These are phyloP conservation scores for Penicillium thymicola DNA, from an alignment of 2,329 filamentous ascomycete species.

Conservation along the genomic window DNA sequence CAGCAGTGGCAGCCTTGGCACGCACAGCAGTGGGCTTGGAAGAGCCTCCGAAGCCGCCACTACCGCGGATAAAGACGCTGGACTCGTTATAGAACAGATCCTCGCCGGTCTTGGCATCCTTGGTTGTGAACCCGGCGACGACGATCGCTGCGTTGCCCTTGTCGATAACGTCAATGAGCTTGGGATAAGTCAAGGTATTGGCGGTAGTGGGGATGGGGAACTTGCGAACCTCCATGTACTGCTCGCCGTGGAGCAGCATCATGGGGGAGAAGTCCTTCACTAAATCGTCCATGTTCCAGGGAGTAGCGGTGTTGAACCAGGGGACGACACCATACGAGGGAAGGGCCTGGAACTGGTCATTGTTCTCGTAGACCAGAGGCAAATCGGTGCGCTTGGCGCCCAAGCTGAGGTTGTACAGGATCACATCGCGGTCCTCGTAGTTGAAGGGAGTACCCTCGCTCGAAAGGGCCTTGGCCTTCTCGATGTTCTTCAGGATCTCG, in stretches of 20 bases:
- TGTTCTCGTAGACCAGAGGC: slow-evolving; percentile 82
- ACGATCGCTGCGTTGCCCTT: slow-evolving; percentile 88
- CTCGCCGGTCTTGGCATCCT: slow-evolving; percentile 79
- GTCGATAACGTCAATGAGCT: slow-evolving; percentile 90
- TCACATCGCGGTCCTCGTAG: slow-evolving; percentile 82
- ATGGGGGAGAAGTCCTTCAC: slow-evolving; percentile 96
- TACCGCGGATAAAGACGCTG: slow-evolving; percentile 87
- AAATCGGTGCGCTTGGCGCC: slow-evolving; percentile 89
- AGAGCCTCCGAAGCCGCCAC: slow-evolving; percentile 83
- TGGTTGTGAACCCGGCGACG: slow-evolving; percentile 74
- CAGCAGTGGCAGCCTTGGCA: slow-evolving; percentile 73
- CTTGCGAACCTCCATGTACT: slow-evolving; percentile 92
- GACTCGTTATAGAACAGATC: slow-evolving; percentile 96
- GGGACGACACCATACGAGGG: slow-evolving; percentile 96
- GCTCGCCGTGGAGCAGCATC: slow-evolving; percentile 98
- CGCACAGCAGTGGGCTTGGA: slow-evolving; percentile 65
- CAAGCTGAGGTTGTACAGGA: slow-evolving; percentile 93
- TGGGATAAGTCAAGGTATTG: slow-evolving; percentile 69
- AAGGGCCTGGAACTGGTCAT: slow-evolving; percentile 87
- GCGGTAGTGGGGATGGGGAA: slow-evolving; percentile 86
- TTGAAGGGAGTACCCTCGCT: slow-evolving; percentile 71
- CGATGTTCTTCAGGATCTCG: slow-evolving; percentile 71
- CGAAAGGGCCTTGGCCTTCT: slow-evolving; percentile 69
- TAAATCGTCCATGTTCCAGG: slow-evolving; percentile 76
- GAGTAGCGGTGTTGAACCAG: slow-evolving; percentile 78